Conservation (phyloP, 192 early-diverging fungal species). For the Backusella morwellensis region DNA sequence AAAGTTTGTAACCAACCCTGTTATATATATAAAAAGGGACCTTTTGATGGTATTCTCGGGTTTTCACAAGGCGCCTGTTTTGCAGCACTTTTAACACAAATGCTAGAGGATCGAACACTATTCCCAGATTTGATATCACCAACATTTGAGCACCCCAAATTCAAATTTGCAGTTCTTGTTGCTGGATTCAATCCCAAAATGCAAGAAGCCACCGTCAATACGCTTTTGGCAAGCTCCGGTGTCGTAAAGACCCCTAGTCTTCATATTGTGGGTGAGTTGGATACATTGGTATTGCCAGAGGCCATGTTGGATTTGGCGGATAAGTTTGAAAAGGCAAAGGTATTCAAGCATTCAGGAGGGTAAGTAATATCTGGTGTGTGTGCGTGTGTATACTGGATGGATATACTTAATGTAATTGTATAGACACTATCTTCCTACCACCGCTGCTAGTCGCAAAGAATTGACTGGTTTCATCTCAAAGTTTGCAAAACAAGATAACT, state of each 20-base stretch:
- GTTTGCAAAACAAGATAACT: neutral
- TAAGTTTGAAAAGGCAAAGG: slow-evolving; percentile 14
- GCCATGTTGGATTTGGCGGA: slow-evolving; percentile 3
- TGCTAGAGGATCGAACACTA: slow-evolving; percentile 26
- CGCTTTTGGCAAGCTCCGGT: neutral
- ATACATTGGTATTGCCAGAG: slow-evolving; percentile 30
- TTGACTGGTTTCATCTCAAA: neutral
- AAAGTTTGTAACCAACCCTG: neutral
- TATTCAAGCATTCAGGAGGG: slow-evolving; percentile 29
- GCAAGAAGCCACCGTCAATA: neutral
- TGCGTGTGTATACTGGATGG: too few relatives aligned
- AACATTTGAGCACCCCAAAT: slow-evolving; percentile 33
- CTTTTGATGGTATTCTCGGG: slow-evolving; percentile 52
- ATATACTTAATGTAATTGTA: neutral
- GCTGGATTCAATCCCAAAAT: slow-evolving; percentile 32
- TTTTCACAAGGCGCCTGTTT: slow-evolving; percentile 51
- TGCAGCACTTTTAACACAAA: slow-evolving; percentile 39
- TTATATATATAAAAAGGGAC: slow-evolving; percentile 29
- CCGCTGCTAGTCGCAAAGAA: slow-evolving; percentile 3
- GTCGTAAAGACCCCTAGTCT: slow-evolving; percentile 25
- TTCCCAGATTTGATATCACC: slow-evolving; percentile 27
- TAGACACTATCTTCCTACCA: slow-evolving; percentile 12
- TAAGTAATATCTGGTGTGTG: neutral
- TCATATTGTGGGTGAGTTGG: slow-evolving; percentile 31
- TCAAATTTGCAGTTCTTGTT: slow-evolving; percentile 44